Percentiles rank a stretch among this genome's conserved stretches.
phyloP scores from a whole-genome alignment of 176 grass and related monocot genomes.

The Triticum urartu region DNA sequence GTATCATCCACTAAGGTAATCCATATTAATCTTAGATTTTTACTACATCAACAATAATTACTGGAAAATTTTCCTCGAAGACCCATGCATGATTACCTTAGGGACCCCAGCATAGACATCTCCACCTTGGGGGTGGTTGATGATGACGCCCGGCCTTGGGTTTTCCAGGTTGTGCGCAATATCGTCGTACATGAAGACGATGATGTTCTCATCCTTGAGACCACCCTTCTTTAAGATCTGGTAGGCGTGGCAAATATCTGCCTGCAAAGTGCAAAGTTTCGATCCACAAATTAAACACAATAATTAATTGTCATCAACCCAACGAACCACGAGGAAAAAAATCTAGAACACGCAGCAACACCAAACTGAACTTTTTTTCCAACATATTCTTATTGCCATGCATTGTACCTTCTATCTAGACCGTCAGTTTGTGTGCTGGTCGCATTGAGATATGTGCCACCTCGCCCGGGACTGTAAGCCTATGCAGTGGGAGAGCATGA shows the following conservation, averaged over 20 bases:
- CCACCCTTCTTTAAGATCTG: slow-evolving; percentile 91
- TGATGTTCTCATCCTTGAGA: slow-evolving; percentile 89
- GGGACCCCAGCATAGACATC: slow-evolving; percentile 93
- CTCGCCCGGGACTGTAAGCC: no score
- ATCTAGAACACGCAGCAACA: fast-evolving
- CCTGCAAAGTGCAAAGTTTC: slow-evolving; percentile 36
- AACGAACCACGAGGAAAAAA: no score
- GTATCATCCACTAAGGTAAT: neutral
- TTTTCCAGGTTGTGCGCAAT: slow-evolving; percentile 74
- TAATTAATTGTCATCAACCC: neutral
- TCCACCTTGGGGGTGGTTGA: slow-evolving; percentile 76
- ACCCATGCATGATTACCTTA: slow-evolving; percentile 45
- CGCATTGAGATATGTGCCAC: no score
- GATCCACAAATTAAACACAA: neutral
- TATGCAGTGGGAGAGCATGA: fast-evolving
- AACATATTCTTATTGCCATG: no score
- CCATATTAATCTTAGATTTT: neutral
- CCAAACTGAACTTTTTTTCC: no score
- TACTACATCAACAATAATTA: no score
- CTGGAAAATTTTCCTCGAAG: no score
- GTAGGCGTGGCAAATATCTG: slow-evolving; percentile 92
- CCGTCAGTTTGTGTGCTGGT: no score
- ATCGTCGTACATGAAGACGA: slow-evolving; percentile 98
- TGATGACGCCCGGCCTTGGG: slow-evolving; percentile 68
- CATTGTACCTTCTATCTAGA: no score